phyloP scores from a whole-genome alignment of 2,329 filamentous ascomycete species.

The Ceratocystis alfenasii region DNA sequence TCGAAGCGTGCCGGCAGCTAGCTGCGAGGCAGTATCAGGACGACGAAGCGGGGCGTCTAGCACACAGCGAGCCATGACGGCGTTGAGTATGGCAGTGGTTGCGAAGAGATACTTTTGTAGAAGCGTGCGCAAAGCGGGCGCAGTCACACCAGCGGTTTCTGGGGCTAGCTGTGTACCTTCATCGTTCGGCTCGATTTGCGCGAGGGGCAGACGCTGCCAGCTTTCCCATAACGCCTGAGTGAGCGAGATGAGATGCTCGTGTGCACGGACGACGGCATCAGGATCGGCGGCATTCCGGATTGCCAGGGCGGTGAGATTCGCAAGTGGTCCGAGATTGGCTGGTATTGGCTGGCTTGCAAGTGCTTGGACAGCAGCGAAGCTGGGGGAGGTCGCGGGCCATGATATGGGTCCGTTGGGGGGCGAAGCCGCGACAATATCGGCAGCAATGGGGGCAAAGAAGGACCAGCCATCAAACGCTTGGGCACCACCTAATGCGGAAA shows the following conservation, averaged over 20 bases:
- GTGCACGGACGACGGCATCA: constrained; percentile 36
- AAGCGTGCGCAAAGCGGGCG: constrained; percentile 61
- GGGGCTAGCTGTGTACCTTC: constrained; percentile 51
- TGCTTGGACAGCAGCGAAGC: constrained; percentile 46
- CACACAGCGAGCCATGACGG: constrained; percentile 54
- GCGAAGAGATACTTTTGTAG: constrained; percentile 66
- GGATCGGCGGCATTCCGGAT: constrained; percentile 43
- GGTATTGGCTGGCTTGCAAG: constrained; percentile 51
- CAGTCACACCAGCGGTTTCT: constrained; percentile 53
- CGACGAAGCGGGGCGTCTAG: constrained; percentile 37
- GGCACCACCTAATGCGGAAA: constrained; percentile 54
- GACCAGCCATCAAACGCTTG: constrained; percentile 67
- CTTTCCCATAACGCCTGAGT: constrained; percentile 52
- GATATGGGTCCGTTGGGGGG: constrained; percentile 41
- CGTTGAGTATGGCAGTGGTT: constrained; percentile 60
- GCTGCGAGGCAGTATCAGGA: constrained; percentile 40
- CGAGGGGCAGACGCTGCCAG: constrained; percentile 66
- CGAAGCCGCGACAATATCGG: constrained; percentile 23
- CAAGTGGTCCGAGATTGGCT: constrained; percentile 54
- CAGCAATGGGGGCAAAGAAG: constrained; percentile 53
- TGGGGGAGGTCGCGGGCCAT: constrained; percentile 52
- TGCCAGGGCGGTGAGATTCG: constrained; percentile 52
- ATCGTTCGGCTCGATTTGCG: constrained; percentile 56
- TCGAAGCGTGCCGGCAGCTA: constrained; percentile 40
- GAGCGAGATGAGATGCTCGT: constrained; percentile 56